Conservation (phyloP, 164 flowering plant species). For the Taxillus chinensis region DNA sequence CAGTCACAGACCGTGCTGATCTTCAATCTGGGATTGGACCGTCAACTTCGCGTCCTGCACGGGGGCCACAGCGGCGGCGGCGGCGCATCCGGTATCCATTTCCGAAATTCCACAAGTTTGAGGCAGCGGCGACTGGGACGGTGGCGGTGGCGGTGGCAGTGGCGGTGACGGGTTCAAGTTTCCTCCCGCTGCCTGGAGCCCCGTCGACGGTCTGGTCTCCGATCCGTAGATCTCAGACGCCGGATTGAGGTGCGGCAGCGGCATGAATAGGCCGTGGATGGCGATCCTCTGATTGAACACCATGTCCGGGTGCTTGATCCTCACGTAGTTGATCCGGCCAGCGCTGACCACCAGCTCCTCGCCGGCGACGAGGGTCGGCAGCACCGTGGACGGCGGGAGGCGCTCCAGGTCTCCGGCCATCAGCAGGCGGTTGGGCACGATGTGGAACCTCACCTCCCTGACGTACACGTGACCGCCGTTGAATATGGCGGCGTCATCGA, state of each 20-base stretch:
- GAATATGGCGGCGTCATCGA: conserved; percentile 39
- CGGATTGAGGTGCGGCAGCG: conserved; percentile 35
- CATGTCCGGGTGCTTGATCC: conserved; percentile 29
- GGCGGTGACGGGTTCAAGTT: background rate
- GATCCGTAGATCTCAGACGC: background rate
- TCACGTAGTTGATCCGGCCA: conserved; percentile 41
- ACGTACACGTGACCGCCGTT: conserved; percentile 30
- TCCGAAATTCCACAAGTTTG: background rate
- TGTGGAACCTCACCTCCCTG: conserved; percentile 35
- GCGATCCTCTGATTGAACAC: conserved; percentile 38
- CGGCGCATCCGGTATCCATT: background rate
- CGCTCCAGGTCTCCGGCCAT: conserved; percentile 31
- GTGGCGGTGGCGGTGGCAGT: background rate
- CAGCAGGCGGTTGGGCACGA: conserved; percentile 37
- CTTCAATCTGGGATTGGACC: too few species aligned
- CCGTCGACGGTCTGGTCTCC: too few species aligned
- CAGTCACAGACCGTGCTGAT: too few species aligned
- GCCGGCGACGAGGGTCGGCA: background rate
- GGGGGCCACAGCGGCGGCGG: background rate
- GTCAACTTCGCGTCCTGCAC: background rate
- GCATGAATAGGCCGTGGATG: conserved; percentile 37
- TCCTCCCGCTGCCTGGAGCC: background rate
- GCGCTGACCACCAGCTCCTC: background rate
- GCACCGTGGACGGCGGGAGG: conserved; percentile 21
- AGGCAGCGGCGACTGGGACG: background rate